phyloP scores from a whole-genome alignment of 495 filamentous ascomycete genomes.

The Chaetomium fimeti region DNA sequence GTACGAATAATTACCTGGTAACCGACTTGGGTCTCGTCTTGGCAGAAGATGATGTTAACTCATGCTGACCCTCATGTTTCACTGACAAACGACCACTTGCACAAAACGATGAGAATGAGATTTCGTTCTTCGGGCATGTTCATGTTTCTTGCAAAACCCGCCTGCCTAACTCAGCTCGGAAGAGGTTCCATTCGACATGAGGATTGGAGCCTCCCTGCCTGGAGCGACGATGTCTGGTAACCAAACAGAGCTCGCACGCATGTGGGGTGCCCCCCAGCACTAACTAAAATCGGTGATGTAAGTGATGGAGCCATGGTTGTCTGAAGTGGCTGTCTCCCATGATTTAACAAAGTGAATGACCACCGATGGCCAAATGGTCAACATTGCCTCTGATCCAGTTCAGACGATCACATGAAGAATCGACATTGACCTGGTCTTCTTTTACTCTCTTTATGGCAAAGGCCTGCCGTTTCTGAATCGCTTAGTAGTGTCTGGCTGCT shows the following conservation, averaged over 20 bases:
- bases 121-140: neutral
- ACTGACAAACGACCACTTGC: neutral
- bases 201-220: conserved; percentile 17
- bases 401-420: no score
- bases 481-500: no score
- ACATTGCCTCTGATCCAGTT: no score
- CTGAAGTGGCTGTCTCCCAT: no score
- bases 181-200: neutral
- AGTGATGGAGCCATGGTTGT: neutral
- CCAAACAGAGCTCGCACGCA: neutral
- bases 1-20: no score
- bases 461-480: no score
- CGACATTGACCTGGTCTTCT: no score
- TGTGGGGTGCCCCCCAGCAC: neutral
- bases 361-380: no score
- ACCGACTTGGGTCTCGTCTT: no score
- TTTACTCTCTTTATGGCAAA: no score
- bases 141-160: neutral
- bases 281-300: conserved; percentile 1
- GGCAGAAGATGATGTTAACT: neutral
- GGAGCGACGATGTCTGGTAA: neutral
- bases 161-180: neutral
- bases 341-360: conserved; percentile 3
- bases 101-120: neutral
- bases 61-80: neutral